Conservation (phyloP, 139 green algal genomes). For the Micractinium conductrix region DNA sequence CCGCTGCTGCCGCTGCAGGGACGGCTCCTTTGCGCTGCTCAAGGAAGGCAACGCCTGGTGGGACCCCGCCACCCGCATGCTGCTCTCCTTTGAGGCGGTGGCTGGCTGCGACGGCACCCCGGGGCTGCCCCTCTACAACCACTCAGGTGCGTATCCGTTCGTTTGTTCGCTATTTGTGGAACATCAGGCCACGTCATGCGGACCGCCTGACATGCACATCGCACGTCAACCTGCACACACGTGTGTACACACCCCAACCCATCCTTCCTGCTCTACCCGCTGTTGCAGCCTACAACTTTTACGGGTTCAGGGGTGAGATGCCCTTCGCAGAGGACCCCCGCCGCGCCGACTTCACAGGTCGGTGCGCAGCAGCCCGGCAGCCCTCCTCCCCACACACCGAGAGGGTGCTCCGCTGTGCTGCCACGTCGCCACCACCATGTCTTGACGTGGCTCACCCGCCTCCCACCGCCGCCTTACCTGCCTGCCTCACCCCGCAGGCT, state of each 20-base stretch:
- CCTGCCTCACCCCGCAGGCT: background rate
- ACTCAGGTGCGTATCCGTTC: constrained; percentile 10
- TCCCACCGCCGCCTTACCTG: background rate
- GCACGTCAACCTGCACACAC: too few relatives aligned
- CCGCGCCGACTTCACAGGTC: constrained; percentile 33
- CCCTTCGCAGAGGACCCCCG: constrained; percentile 17
- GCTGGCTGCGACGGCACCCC: constrained; percentile 10
- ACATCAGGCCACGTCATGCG: too few relatives aligned
- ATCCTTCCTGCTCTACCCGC: background rate
- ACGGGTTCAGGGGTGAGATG: constrained; percentile 39
- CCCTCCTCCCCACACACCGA: background rate
- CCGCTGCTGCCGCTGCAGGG: background rate
- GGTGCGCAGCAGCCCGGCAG: background rate
- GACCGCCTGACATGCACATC: too few relatives aligned
- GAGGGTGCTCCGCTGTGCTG: background rate
- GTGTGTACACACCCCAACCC: too few relatives aligned
- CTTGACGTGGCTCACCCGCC: background rate
- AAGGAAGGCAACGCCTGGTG: constrained; percentile 42
- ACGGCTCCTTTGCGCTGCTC: constrained; percentile 30
- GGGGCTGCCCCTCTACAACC: constrained; percentile 21
- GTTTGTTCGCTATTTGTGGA: too few relatives aligned
- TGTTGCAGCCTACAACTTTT: constrained; percentile 24
- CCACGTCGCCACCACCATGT: background rate
- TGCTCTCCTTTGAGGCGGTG: constrained; percentile 34
- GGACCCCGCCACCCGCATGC: constrained; percentile 32